A percentile compares a stretch with the other conserved stretches of the same genome.
Evolutionary conservation across 306 rosid species (phyloP).

Genomic region (Fragaria vesca): DNA sequence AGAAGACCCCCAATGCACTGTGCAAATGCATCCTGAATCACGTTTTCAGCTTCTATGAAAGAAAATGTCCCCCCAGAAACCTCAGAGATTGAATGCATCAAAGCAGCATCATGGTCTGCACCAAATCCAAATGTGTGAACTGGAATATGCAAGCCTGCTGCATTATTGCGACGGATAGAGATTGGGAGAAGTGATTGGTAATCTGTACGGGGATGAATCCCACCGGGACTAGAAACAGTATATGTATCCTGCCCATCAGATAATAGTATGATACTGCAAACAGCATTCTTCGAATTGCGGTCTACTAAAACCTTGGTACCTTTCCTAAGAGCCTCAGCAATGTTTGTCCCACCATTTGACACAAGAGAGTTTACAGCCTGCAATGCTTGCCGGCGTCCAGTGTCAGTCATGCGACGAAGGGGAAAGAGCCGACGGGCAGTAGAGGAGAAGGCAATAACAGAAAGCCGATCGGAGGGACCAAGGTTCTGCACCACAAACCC

Average conservation of each 20-base stretch:
- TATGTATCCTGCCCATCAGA: slow-evolving; percentile 96
- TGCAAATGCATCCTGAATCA: slow-evolving; percentile 96
- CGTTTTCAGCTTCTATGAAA: slow-evolving; percentile 79
- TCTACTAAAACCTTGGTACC: slow-evolving; percentile 84
- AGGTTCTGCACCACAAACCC: slow-evolving; percentile 88
- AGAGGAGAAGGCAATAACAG: slow-evolving; percentile 79
- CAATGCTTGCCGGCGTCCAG: slow-evolving; percentile 74
- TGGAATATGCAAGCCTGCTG: slow-evolving; percentile 60
- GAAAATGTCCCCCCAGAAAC: slow-evolving; percentile 94
- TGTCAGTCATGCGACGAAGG: slow-evolving; percentile 72
- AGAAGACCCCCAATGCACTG: slow-evolving; percentile 96
- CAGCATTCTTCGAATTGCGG: slow-evolving; percentile 82
- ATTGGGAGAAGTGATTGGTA: slow-evolving; percentile 65
- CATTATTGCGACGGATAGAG: slow-evolving; percentile 48
- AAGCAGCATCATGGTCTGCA: slow-evolving; percentile 73
- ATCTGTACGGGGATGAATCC: slow-evolving; percentile 33
- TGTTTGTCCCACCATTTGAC: slow-evolving; percentile 81
- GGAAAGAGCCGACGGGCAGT: slow-evolving; percentile 83
- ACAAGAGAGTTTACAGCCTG: slow-evolving; percentile 66
- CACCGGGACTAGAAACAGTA: slow-evolving; percentile 30
- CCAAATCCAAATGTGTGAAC: slow-evolving; percentile 95
- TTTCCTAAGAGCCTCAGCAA: slow-evolving; percentile 77
- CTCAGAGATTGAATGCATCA: slow-evolving; percentile 85
- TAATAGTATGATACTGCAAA: slow-evolving; percentile 74
- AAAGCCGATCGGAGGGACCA: slow-evolving; percentile 81